Percentiles rank a stretch among this genome's conserved stretches.
These are phyloP conservation scores for Aureobasidium namibiae DNA, from an alignment of 2,329 filamentous ascomycete species.

Conservation along the genomic window DNA sequence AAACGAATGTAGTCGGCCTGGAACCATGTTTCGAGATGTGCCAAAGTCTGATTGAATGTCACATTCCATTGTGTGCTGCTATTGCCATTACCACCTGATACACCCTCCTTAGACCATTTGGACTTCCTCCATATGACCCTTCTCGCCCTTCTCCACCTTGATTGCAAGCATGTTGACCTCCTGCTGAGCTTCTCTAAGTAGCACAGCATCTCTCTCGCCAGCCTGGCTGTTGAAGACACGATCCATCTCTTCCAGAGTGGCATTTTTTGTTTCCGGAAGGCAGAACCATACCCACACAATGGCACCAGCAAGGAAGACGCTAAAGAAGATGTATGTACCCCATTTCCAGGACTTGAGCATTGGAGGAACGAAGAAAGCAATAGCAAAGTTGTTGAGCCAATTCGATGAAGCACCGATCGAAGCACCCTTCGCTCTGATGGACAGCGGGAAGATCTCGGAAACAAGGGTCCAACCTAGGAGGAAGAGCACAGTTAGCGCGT, in stretches of 20 bases:
- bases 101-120: background rate
- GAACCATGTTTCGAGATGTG: too few species aligned
- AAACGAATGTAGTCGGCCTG: too few species aligned
- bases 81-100: background rate
- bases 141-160: slow-evolving; percentile 8
- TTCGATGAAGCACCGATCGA: slow-evolving; percentile 51
- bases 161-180: background rate
- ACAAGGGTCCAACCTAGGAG: slow-evolving; percentile 65
- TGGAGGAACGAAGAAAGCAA: slow-evolving; percentile 36
- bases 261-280: slow-evolving; percentile 46
- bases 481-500: too few species aligned
- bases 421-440: slow-evolving; percentile 61
- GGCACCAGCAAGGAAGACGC: slow-evolving; percentile 55
- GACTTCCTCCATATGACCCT: slow-evolving; percentile 7
- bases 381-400: slow-evolving; percentile 28
- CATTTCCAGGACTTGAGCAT: slow-evolving; percentile 58
- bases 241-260: slow-evolving; percentile 38
- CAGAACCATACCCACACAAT: slow-evolving; percentile 46
- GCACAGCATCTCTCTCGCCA: slow-evolving; percentile 4
- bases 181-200: slow-evolving; percentile 5
- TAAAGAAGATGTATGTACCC: slow-evolving; percentile 65
- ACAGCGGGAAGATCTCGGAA: slow-evolving; percentile 66
- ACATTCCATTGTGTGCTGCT: background rate
- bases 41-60: too few species aligned
- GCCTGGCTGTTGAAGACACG: slow-evolving; percentile 20